These are phyloP conservation scores for Debaryomyces sp. DNA, from an alignment of 1,139 yeast genomes.

Conservation along the genomic window DNA sequence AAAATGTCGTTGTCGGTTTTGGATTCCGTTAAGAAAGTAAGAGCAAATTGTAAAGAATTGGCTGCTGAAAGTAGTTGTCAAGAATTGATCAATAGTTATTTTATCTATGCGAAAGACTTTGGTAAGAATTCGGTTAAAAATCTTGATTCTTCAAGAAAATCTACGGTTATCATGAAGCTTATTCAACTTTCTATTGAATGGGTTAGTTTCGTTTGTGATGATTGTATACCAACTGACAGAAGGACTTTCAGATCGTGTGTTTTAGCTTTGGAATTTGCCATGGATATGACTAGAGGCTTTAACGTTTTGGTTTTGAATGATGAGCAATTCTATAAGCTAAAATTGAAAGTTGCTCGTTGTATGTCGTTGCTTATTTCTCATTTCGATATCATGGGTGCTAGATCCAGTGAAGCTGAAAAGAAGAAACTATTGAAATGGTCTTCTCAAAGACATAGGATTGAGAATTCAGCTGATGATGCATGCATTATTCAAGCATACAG, in stretches of 20 bases:
- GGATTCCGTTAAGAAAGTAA: slow-evolving; percentile 60
- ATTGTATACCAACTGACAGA: slow-evolving; percentile 88
- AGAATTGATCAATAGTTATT: slow-evolving; percentile 76
- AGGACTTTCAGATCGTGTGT: slow-evolving; percentile 97
- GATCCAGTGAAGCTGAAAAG: slow-evolving; percentile 83
- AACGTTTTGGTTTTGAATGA: slow-evolving; percentile 81
- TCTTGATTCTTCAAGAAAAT: slow-evolving; percentile 66
- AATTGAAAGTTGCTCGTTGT: slow-evolving; percentile 89
- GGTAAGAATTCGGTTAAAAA: slow-evolving; percentile 73
- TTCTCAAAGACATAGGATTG: slow-evolving; percentile 48
- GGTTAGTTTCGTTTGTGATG: slow-evolving; percentile 92
- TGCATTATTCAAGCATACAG: slow-evolving; percentile 56
- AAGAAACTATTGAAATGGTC: slow-evolving; percentile 56
- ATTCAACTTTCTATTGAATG: slow-evolving; percentile 82
- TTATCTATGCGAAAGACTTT: slow-evolving; percentile 80
- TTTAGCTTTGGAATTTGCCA: slow-evolving; percentile 90
- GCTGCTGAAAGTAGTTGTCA: slow-evolving; percentile 62
- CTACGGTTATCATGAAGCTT: slow-evolving; percentile 71
- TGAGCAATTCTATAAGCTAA: slow-evolving; percentile 71
- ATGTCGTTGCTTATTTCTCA: slow-evolving; percentile 93
- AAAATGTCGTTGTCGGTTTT: slow-evolving; percentile 70
- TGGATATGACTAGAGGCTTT: slow-evolving; percentile 92
- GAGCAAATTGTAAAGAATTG: slow-evolving; percentile 42
- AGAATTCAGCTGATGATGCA: slow-evolving; percentile 64
- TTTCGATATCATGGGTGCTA: slow-evolving; percentile 97